phyloP scores from a whole-genome alignment of 2,329 filamentous ascomycete genomes.

The Leptographium procerum region DNA sequence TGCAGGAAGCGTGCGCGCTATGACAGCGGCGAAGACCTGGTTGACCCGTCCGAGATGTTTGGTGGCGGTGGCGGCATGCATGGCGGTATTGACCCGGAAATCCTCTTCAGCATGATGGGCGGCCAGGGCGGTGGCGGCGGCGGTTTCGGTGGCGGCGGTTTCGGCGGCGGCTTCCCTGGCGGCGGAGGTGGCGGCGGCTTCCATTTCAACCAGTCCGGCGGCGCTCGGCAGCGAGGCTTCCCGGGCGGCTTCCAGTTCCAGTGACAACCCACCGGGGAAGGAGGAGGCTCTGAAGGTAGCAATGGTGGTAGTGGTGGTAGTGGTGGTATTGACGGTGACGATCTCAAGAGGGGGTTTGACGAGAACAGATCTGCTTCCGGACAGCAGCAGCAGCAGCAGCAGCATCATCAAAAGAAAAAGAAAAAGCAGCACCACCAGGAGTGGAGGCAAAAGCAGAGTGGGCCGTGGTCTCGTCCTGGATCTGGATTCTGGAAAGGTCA shows the following conservation, averaged over 20 bases:
- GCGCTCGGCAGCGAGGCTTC: slow-evolving; percentile 24
- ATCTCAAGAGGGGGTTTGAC: not conserved
- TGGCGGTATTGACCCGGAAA: slow-evolving; percentile 61
- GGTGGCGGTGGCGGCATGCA: slow-evolving; percentile 53
- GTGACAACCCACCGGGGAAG: slow-evolving; percentile 30
- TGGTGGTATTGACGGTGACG: not conserved
- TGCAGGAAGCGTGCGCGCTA: slow-evolving; percentile 74
- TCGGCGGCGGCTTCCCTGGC: slow-evolving; percentile 31
- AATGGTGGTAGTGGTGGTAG: slow-evolving; percentile 4
- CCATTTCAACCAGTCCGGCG: slow-evolving; percentile 36
- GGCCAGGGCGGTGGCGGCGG: slow-evolving; percentile 44
- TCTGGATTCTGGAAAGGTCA: not conserved
- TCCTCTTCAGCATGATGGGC: slow-evolving; percentile 78
- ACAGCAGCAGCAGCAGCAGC: not conserved
- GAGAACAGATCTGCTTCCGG: not conserved
- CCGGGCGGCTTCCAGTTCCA: slow-evolving; percentile 31
- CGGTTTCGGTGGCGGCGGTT: slow-evolving; percentile 34
- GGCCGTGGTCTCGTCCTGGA: not conserved
- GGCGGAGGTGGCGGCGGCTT: slow-evolving; percentile 40
- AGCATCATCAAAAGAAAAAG: not conserved
- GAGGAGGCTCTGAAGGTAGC: slow-evolving; percentile 20
- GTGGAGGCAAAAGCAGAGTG: too few species aligned
- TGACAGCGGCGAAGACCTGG: slow-evolving; percentile 83
- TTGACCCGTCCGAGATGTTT: slow-evolving; percentile 82
- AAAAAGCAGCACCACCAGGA: not conserved